These are phyloP conservation scores for Hypoxylon rubiginosum DNA, from an alignment of 2,329 filamentous ascomycete species.

Conservation along the genomic window DNA sequence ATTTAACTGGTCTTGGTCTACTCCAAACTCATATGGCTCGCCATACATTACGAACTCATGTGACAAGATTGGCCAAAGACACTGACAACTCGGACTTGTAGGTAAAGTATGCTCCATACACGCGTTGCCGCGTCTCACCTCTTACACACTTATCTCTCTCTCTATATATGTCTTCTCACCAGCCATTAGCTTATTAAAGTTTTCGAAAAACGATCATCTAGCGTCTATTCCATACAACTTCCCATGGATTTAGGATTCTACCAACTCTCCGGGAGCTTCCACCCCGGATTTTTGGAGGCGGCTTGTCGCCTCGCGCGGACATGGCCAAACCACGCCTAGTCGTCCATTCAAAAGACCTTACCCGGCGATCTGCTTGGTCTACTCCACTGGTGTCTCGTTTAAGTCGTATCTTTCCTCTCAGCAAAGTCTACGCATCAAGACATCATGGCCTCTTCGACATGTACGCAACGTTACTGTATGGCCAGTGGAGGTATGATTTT, in stretches of 20 bases:
- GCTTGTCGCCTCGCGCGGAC: constrained; percentile 26
- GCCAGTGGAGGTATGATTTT: constrained; percentile 36
- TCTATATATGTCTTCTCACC: constrained; percentile 18
- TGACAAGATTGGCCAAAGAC: constrained; percentile 18
- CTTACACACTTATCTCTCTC: constrained; percentile 12
- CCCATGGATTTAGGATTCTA: constrained; percentile 25
- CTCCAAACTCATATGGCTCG: constrained; percentile 20
- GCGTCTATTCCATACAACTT: constrained; percentile 21
- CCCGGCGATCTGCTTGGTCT: constrained; percentile 29
- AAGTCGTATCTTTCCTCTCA: constrained; percentile 22
- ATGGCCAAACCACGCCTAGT: constrained; percentile 23
- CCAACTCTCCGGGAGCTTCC: constrained; percentile 22
- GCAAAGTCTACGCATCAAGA: constrained; percentile 17
- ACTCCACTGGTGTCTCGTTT: constrained; percentile 34
- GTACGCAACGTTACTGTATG: constrained; percentile 42
- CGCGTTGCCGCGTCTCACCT: constrained; percentile 30
- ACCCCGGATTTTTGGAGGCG: constrained; percentile 16
- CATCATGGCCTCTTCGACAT: constrained; percentile 26
- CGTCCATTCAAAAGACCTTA: constrained; percentile 13
- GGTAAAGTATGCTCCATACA: constrained; percentile 26
- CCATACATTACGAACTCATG: constrained; percentile 14
- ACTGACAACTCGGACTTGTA: constrained; percentile 12
- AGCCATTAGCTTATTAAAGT: constrained; percentile 21
- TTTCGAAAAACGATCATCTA: constrained; percentile 13
- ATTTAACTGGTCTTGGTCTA: constrained; percentile 22